Conservation (phyloP, 176 grass and related monocot species). For the Dendrocalamus sinicus region DNA sequence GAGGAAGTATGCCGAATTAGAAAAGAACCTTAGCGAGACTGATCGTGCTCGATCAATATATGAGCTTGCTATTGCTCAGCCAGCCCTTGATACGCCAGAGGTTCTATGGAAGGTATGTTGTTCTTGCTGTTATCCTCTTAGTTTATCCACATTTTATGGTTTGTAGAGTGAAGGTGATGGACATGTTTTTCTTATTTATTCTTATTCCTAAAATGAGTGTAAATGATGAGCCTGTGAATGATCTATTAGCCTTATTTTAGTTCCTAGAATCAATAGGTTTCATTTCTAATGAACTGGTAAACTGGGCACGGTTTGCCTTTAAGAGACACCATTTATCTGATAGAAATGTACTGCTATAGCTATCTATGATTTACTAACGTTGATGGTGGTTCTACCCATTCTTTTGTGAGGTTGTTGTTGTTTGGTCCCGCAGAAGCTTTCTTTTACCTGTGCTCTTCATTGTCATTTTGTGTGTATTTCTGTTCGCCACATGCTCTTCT, state of each 20-base stretch:
- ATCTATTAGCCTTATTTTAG: neutral
- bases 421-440: neutral
- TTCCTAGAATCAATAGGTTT: neutral
- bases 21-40: conserved; percentile 79
- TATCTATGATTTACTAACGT: neutral
- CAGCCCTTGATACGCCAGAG: conserved; percentile 83
- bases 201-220: neutral
- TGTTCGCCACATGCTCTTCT: neutral
- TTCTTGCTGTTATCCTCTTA: conserved; percentile 12
- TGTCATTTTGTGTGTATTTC: neutral
- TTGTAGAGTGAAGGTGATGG: neutral
- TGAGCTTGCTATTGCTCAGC: conserved; percentile 82
- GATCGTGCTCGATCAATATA: conserved; percentile 81
- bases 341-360: neutral
- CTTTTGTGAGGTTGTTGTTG: neutral
- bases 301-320: neutral
- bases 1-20: conserved; percentile 86
- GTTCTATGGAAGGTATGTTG: conserved; percentile 73
- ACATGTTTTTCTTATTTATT: conserved; percentile 2
- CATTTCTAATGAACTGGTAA: conserved; percentile 2
- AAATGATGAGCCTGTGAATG: neutral
- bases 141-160: neutral
- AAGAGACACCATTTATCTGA: neutral
- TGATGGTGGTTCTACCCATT: neutral
- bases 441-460: neutral